Percentiles rank a stretch among this genome's conserved stretches.
phyloP scores from a whole-genome alignment of 2,329 filamentous ascomycete species.

The Pochonia chlamydosporia region DNA sequence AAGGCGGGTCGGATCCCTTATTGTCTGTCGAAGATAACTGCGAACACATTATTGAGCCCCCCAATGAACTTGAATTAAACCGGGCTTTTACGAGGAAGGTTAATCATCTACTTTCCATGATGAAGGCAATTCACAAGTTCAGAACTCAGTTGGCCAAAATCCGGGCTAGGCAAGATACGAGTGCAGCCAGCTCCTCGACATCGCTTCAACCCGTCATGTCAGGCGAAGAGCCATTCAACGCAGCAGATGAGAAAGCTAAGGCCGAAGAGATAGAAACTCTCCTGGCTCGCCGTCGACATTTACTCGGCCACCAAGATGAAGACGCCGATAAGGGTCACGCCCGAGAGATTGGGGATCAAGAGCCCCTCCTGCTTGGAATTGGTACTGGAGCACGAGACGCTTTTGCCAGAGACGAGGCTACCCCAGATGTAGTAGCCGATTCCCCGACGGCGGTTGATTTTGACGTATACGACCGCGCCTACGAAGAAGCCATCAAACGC shows the following conservation, averaged over 20 bases:
- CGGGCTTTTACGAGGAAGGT: conserved; percentile 88
- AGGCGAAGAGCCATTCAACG: conserved; percentile 11
- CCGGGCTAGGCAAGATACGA: conserved; percentile 14
- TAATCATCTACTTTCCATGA: conserved; percentile 77
- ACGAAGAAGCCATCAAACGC: conserved; percentile 68
- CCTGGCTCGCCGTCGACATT: conserved; percentile 39
- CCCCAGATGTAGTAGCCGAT: conserved; percentile 62
- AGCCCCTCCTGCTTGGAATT: conserved; percentile 67
- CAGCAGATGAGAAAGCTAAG: conserved; percentile 29
- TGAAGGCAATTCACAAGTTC: conserved; percentile 89
- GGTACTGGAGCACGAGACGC: conserved; percentile 56
- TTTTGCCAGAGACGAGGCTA: conserved; percentile 31
- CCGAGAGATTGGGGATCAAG: conserved; percentile 56
- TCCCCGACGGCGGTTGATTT: conserved; percentile 80
- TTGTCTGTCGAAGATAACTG: conserved; percentile 83
- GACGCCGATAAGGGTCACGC: conserved; percentile 41
- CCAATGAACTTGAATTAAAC: conserved; percentile 86
- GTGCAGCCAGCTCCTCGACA: background rate
- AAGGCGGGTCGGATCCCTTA: conserved; percentile 68
- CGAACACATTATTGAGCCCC: conserved; percentile 69
- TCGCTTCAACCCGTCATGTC: background rate
- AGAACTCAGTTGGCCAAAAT: conserved; percentile 59
- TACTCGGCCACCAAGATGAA: conserved; percentile 22
- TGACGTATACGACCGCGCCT: conserved; percentile 84
- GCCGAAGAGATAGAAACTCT: conserved; percentile 44